Evolutionary conservation across 176 grass and related monocot genomes (phyloP).

Genomic region (Panicum miliaceum): DNA sequence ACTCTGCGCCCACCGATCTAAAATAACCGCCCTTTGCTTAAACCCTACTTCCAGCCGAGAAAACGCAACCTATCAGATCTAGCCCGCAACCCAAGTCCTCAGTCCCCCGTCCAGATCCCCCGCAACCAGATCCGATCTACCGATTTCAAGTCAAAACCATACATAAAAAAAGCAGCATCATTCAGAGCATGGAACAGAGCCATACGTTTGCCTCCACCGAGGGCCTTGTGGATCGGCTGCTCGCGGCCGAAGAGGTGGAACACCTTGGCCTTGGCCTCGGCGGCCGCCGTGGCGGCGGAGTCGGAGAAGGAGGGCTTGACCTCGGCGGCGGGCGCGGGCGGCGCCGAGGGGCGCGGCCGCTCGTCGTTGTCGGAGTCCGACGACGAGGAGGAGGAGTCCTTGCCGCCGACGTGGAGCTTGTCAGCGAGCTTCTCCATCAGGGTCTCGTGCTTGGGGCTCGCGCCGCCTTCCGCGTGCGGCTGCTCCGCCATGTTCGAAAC

Average conservation of each 20-base stretch:
- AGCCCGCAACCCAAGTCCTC: background rate
- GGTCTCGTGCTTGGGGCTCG: slow-evolving; percentile 54
- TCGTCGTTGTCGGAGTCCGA: slow-evolving; percentile 68
- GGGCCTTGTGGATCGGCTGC: slow-evolving; percentile 76
- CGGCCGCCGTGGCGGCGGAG: slow-evolving; percentile 32
- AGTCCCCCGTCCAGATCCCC: slow-evolving; percentile 20
- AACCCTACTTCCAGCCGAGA: background rate
- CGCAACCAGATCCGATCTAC: slow-evolving; percentile 50
- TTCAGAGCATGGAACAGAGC: background rate
- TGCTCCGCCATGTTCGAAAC: slow-evolving; percentile 72
- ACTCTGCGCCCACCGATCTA: slow-evolving; percentile 27
- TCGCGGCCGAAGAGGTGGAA: slow-evolving; percentile 91
- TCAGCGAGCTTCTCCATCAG: slow-evolving; percentile 80
- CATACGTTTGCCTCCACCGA: slow-evolving; percentile 92
- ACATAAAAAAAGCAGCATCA: background rate
- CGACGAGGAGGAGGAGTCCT: slow-evolving; percentile 36
- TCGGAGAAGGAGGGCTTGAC: slow-evolving; percentile 34
- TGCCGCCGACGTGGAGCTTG: slow-evolving; percentile 59
- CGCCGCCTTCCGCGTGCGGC: slow-evolving; percentile 60
- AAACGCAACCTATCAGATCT: slow-evolving; percentile 36
- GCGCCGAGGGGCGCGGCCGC: slow-evolving; percentile 39
- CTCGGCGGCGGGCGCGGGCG: slow-evolving; percentile 24
- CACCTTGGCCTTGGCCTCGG: slow-evolving; percentile 60
- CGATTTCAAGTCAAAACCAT: background rate
- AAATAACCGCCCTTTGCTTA: background rate